Base-by-base conservation (phyloP, 2,329 filamentous ascomycete genomes). In the Myriosclerotinia scirpicola region DNA sequence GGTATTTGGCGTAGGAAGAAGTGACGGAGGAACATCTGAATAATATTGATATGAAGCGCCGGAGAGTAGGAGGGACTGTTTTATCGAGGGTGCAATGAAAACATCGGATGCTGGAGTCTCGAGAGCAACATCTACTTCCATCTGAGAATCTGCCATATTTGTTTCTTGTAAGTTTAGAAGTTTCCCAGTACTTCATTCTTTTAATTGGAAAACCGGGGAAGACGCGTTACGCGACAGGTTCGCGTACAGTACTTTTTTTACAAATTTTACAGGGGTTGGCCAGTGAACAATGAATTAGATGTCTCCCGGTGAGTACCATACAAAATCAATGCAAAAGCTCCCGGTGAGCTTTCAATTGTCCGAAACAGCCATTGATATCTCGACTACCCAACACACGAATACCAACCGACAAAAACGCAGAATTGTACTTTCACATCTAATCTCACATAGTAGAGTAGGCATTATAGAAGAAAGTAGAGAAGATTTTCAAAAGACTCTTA, bases 1-100 rank as follows among this genome's bases (percentile, higher is more conserved):
- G 22, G 66, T 54, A 46, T 68, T 69, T 44, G 71, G 50, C 63
- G 74, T 71, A 26, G 80, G 71, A 68, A 83, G 83, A 63, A 92
- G 85, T n/a, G 79, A 77, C 0, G 84, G 75, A 1, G 91, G 91
- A 1, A 91, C 82, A 20, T 85, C 81, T 0, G 90, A 91, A 80
- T 88, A 91, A 78, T 93, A 85, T 14, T 85, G 83, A 80, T 91
- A 92, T 52, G 90, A 88, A 56, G 83, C 82, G 76, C 90, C 90
- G 52, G 82, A 76, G 72, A 90, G 80, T 69, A 93, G 82, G 50
- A 79, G 76, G 22, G 79, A 65, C 55, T 76, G 75, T 78, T 89
- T 79, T 72, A 93, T 83, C 20, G 89, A 93, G 8, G 91, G 90
- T 17, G 90, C 89, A 69, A 90, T 79, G 78, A 89, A 92, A 68